Percentiles rank a stretch among this genome's conserved stretches.
Conservation (phyloP, 306 rosid genomes). For the Malus asiatica region DNA sequence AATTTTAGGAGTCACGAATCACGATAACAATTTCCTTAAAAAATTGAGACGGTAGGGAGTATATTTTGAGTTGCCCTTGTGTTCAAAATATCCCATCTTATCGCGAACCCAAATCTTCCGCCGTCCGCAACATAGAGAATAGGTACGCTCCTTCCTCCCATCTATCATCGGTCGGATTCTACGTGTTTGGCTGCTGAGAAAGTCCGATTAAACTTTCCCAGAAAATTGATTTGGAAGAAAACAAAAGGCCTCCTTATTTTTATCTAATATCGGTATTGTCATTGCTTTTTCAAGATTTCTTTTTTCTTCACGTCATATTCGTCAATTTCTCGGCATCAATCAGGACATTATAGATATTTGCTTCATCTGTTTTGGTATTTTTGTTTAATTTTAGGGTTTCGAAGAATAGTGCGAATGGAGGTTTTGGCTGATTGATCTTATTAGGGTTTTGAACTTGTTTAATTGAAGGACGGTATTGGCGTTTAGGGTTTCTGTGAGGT, state of each 20-base stretch:
- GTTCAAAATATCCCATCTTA: background rate
- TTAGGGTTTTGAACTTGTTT: background rate
- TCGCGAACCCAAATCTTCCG: slow-evolving; percentile 2
- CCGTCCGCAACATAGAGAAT: background rate
- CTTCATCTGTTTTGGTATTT: background rate
- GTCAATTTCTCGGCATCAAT: background rate
- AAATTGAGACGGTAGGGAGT: too few species aligned
- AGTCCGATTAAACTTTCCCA: background rate
- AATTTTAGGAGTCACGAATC: too few species aligned
- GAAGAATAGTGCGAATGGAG: background rate
- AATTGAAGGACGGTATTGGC: background rate
- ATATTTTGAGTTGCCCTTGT: background rate
- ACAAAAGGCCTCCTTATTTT: background rate
- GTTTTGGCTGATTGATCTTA: slow-evolving; percentile 12
- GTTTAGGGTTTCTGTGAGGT: slow-evolving; percentile 6
- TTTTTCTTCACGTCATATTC: background rate
- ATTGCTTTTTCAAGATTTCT: too few species aligned
- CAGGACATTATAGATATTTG: background rate
- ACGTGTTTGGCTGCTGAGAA: background rate
- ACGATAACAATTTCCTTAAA: too few species aligned
- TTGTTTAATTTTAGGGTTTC: background rate
- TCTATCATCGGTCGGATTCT: background rate
- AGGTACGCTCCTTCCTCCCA: background rate
- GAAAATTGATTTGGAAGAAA: background rate
- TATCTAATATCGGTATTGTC: background rate